Base-by-base conservation (phyloP, 2,329 filamentous ascomycete genomes). In the Xylariaceae sp. region DNA sequence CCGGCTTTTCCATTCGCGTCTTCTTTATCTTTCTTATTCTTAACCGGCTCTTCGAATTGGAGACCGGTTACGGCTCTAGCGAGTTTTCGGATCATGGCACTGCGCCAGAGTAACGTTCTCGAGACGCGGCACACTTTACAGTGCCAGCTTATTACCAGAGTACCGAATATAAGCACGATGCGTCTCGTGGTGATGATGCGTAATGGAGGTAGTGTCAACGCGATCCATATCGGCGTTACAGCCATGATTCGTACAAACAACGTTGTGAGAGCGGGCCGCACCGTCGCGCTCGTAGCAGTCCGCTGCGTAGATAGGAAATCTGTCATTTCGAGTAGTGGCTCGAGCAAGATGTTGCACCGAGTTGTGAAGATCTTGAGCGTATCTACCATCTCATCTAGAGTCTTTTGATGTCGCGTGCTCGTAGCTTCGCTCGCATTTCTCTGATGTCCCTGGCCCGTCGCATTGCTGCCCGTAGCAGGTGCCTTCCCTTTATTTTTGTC, bases 371-470 rank as follows among this genome's bases (percentile, higher is more conserved):
- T 84, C 66, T 90, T 90, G 40, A 99, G 73, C 0, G 89, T 95
- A 60, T 97, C 91, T 49, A 99, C 88, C 53, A 99, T 99, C 71
- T 99, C 94, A 66, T 99, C 94, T 45, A 99, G 71, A 44, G 90
- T 96, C 74, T 96, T 96, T 63, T 96, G 89, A 61, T 94, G 89
- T 52, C 86, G 85, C 39, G 85, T 86, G 53, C 79, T 83, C 6
- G 78, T 81, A 14, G 71, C 65, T 60, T 90, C 88, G 9, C 76
- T 78, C 33, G 69, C 65, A 17, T 70, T 71, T n/a, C 73, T 66
- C 47, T 69, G 67, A 55, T 79, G 77, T 17, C 54, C 58, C 15
- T 53, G 56, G 39, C 60, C 58, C 12, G 56, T 57, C n/a, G 52
- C 53, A 9, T 45, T 52, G 11, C 67, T 67, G 14, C 57, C 64